phyloP scores from a whole-genome alignment of 2,329 filamentous ascomycete genomes.

The Xylariales sp. region DNA sequence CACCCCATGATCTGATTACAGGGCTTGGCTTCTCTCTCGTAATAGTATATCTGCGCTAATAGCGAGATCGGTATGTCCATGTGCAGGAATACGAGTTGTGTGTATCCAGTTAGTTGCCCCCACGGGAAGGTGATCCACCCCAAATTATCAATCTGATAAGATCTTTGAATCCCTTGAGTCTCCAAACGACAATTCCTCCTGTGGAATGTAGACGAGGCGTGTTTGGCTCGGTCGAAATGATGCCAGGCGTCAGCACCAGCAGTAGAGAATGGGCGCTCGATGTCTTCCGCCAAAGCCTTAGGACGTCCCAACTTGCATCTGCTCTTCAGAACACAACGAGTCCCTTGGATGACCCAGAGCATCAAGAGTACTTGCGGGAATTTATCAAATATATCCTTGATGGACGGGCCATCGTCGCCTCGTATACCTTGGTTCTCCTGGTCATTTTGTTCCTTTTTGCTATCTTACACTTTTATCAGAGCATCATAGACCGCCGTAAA shows the following conservation, averaged over 20 bases:
- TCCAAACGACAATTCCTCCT: background rate
- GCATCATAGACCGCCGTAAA: conserved; percentile 39
- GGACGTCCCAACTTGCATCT: conserved; percentile 35
- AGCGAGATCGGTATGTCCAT: conserved; percentile 19
- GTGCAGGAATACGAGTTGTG: background rate
- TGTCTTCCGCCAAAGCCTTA: conserved; percentile 42
- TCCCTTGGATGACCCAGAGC: conserved; percentile 47
- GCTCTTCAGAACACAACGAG: conserved; percentile 20
- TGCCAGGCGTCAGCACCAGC: conserved; percentile 8
- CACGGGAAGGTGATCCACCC: conserved; percentile 27
- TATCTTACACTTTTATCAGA: conserved; percentile 44
- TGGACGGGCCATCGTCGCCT: conserved; percentile 49
- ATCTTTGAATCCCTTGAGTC: conserved; percentile 31
- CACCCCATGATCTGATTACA: background rate
- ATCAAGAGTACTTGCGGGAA: conserved; percentile 50
- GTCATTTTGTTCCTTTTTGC: conserved; percentile 47
- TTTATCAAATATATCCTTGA: conserved; percentile 50
- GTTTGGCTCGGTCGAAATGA: conserved; percentile 34
- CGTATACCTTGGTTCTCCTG: conserved; percentile 53
- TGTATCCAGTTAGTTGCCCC: background rate
- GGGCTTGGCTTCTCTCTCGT: background rate
- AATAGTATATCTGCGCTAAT: background rate
- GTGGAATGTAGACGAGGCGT: conserved; percentile 14
- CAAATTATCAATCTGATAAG: conserved; percentile 48
- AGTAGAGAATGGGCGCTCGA: conserved; percentile 39